Base-by-base conservation (phyloP, 306 rosid species). In the Sophora flavescens region DNA sequence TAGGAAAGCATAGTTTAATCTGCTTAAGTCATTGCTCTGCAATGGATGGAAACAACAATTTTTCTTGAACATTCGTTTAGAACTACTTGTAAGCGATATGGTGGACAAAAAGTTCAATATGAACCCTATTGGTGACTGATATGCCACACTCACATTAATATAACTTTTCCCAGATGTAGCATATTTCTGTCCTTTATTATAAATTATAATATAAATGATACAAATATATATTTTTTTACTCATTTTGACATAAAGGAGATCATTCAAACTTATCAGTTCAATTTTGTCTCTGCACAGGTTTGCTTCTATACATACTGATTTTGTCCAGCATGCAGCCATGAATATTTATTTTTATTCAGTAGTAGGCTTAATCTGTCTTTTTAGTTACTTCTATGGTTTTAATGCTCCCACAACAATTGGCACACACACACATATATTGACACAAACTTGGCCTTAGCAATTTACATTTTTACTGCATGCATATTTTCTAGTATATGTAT, bases 401-500 rank as follows among this genome's bases (percentile, higher is more conserved):
- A 32, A 17, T 64, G 68, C 63, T 58, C 52, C 4, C 14, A 39
- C 42, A 70, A 22, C 9, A 57, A 35, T 51, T 65, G 56, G 50
- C 42, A 2, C 51, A 8, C 51, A 13, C 14, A 38, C 5, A 18
- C 35, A 60, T 6, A 18, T 14, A n/a, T 60, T 60, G 18, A 4
- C 36, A 3, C 39, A n/a, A 30, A 30, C 12, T 79, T 63, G 8
- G 32, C 12, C 36, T 73, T 63, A 28, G 15, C 56, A 68, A 15
- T 59, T 9, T 57, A 58, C 22, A 22, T 42, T 59, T 30, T 30
- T 30, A 30, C 32, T 30, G 26, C 63, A 45, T 72, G 65, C 61
- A 52, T 67, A n/a, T 77, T 53, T 78, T 68, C 39, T 35, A 17
- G 67, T 62, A 57, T 14, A 8, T 63, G 28, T 47, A 75, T 22